These are phyloP conservation scores for Pyronema domesticum DNA, from an alignment of 495 filamentous ascomycete genomes.

Conservation along the genomic window DNA sequence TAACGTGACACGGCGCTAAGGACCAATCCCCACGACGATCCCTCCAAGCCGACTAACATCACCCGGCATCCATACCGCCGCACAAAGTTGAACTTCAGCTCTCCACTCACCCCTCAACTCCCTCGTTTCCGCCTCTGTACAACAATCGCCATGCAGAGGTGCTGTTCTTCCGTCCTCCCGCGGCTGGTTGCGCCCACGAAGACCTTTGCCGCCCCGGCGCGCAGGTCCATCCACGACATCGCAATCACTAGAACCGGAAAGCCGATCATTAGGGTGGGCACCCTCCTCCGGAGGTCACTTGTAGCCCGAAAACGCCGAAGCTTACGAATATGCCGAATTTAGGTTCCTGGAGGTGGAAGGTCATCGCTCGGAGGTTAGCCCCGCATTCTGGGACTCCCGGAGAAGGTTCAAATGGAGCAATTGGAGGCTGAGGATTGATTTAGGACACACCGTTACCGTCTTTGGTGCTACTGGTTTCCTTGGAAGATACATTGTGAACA, in stretches of 20 bases:
- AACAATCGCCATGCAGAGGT: constrained; percentile 19
- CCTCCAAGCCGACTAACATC: no score
- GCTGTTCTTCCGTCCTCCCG: constrained; percentile 18
- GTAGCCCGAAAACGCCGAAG: background rate
- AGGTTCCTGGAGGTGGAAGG: constrained; percentile 38
- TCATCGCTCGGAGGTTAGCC: constrained; percentile 64
- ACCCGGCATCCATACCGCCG: no score
- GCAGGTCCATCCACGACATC: constrained; percentile 54
- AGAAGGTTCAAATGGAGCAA: background rate
- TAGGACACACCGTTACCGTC: constrained; percentile 89
- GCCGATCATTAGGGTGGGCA: constrained; percentile 50
- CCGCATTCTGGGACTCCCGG: background rate
- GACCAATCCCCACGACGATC: no score
- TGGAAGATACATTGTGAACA: constrained; percentile 92
- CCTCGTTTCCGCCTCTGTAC: constrained; percentile 1
- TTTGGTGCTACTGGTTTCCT: constrained; percentile 95
- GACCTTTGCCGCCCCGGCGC: constrained; percentile 11
- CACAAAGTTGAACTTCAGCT: constrained; percentile 2
- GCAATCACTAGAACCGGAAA: constrained; percentile 73
- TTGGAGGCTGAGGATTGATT: constrained; percentile 5
- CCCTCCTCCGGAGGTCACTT: constrained; percentile 28
- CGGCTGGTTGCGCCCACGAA: constrained; percentile 11
- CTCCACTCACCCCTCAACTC: constrained; percentile 4
- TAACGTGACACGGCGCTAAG: no score
- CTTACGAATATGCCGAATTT: background rate